phyloP scores from a whole-genome alignment of 1,284 basidiomycete genomes.

The Sparassis latifolia region DNA sequence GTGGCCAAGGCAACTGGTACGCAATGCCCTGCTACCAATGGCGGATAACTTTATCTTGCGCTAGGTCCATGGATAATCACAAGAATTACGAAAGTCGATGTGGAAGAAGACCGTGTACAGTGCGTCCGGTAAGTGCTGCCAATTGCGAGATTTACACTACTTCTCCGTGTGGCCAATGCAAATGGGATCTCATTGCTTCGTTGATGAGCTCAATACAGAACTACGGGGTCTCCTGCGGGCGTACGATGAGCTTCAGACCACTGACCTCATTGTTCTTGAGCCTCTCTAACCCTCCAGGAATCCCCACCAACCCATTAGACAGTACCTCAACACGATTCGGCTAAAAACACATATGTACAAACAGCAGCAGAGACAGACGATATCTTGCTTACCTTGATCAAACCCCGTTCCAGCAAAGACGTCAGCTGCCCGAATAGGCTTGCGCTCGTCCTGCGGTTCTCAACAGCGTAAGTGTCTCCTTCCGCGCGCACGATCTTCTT shows the following conservation, averaged over 20 bases:
- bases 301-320: conserved; percentile 37
- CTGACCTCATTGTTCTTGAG: conserved; percentile 37
- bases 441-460: conserved; percentile 5
- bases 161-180: too few relatives aligned
- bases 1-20: too few relatives aligned
- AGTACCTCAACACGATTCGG: conserved; percentile 32
- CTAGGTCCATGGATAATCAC: too few relatives aligned
- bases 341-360: conserved; percentile 2
- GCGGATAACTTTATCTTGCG: too few relatives aligned
- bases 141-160: too few relatives aligned
- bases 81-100: too few relatives aligned
- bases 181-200: too few relatives aligned
- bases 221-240: conserved; percentile 36
- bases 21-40: too few relatives aligned
- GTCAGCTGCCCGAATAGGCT: conserved; percentile 10
- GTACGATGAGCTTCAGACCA: conserved; percentile 42
- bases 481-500: conserved; percentile 9
- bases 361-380: background rate
- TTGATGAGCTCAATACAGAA: too few relatives aligned
- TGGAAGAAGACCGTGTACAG: too few relatives aligned
- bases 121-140: too few relatives aligned
- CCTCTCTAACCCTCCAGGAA: conserved; percentile 36
- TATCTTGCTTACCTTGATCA: conserved; percentile 9
- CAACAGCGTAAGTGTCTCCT: conserved; percentile 6
- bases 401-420: conserved; percentile 8